These are phyloP conservation scores for Hyaloscypha bicolor DNA, from an alignment of 495 filamentous ascomycete species.

Conservation along the genomic window DNA sequence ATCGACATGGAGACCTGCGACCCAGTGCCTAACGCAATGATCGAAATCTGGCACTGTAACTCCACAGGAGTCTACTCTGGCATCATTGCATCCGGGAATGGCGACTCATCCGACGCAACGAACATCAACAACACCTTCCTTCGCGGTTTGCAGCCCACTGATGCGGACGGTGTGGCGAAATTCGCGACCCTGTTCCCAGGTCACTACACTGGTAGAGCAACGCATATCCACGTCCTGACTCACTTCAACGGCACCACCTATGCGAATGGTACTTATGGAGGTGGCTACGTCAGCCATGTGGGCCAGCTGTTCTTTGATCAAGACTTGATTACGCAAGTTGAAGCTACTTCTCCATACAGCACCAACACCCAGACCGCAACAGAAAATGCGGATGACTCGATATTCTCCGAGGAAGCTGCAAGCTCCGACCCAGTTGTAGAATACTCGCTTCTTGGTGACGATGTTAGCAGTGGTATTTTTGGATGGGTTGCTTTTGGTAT, in stretches of 20 bases:
- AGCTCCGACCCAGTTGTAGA: conserved; percentile 59
- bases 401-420: conserved; percentile 47
- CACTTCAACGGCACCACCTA: conserved; percentile 51
- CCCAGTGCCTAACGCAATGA: conserved; percentile 51
- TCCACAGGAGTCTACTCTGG: conserved; percentile 63
- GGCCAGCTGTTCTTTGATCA: conserved; percentile 68
- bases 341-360: conserved; percentile 56
- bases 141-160: conserved; percentile 52
- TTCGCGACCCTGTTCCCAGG: conserved; percentile 58
- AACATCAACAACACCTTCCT: conserved; percentile 42
- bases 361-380: conserved; percentile 56
- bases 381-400: conserved; percentile 50
- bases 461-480: conserved; percentile 52
- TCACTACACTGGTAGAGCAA: conserved; percentile 58
- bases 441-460: conserved; percentile 54
- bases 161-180: conserved; percentile 49
- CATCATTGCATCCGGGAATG: conserved; percentile 47
- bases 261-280: conserved; percentile 52
- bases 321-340: conserved; percentile 55
- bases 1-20: conserved; percentile 60
- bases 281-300: conserved; percentile 55
- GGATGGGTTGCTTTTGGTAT: conserved; percentile 53
- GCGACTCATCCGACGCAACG: conserved; percentile 43
- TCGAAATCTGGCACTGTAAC: conserved; percentile 51
- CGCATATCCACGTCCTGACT: conserved; percentile 55